These are phyloP conservation scores for Sedum album DNA, from an alignment of 164 flowering plant genomes.

Conservation along the genomic window DNA sequence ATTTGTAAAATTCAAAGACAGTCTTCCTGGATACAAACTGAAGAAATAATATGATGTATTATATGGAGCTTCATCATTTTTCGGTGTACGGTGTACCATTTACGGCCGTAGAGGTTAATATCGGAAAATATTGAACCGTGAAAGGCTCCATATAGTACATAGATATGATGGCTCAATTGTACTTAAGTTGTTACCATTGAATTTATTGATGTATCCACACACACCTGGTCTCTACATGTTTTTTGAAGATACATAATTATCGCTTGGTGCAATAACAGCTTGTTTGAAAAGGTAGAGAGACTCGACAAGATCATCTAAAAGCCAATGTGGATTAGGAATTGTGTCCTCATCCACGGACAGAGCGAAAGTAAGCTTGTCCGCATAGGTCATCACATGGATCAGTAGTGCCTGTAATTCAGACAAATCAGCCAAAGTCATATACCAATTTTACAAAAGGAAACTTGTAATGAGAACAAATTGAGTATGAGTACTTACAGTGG, in stretches of 20 bases:
- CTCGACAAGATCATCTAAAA: conserved; percentile 22
- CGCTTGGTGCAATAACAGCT: conserved; percentile 1
- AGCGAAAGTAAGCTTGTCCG: conserved; percentile 20
- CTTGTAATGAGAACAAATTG: neutral
- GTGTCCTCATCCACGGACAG: conserved; percentile 22
- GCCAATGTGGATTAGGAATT: conserved; percentile 7
- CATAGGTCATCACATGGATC: conserved; percentile 22
- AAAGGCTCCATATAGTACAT: too few relatives aligned
- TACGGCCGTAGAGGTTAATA: too few relatives aligned
- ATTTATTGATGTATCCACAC: neutral
- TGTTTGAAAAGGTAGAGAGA: conserved; percentile 19
- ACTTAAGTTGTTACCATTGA: too few relatives aligned
- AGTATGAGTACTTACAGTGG: neutral
- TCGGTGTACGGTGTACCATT: too few relatives aligned
- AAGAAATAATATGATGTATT: too few relatives aligned
- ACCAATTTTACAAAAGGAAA: neutral
- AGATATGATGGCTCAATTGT: too few relatives aligned
- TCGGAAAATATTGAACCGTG: too few relatives aligned
- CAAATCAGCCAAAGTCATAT: neutral
- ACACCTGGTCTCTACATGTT: neutral
- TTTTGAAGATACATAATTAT: neutral
- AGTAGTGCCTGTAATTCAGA: conserved; percentile 20
- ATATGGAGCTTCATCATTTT: too few relatives aligned
- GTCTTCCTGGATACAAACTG: too few relatives aligned
- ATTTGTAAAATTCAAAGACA: too few relatives aligned